A percentile compares a stretch with the other conserved stretches of the same genome.
Conservation (phyloP, 2,329 filamentous ascomycete genomes). For the Juglanconis oblonga region DNA sequence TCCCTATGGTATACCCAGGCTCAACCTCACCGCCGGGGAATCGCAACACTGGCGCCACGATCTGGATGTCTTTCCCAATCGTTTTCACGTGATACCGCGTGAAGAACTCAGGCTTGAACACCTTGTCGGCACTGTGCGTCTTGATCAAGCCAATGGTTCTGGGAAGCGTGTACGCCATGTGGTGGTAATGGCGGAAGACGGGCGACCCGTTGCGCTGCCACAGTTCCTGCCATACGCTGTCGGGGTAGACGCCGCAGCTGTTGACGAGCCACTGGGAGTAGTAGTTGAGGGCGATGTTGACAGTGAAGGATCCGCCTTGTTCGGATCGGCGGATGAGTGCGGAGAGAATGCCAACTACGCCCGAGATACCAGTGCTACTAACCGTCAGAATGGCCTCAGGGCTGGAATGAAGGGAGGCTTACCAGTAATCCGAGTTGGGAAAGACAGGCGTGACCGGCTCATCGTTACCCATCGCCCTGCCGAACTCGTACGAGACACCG, state of each 20-base stretch:
- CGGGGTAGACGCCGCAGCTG: conserved; percentile 36
- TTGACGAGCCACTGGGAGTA: conserved; percentile 40
- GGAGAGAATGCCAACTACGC: conserved; percentile 36
- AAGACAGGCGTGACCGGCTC: conserved; percentile 28
- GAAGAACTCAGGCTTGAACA: conserved; percentile 49
- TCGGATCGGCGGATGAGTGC: conserved; percentile 25
- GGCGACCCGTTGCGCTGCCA: conserved; percentile 42
- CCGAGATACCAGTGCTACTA: conserved; percentile 31
- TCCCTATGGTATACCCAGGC: conserved; percentile 5
- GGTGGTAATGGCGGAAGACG: conserved; percentile 49
- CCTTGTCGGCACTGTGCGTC: conserved; percentile 29
- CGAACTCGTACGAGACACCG: conserved; percentile 45
- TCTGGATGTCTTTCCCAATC: neutral
- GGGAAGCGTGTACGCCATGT: conserved; percentile 36
- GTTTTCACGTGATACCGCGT: conserved; percentile 17
- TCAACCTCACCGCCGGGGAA: conserved; percentile 13
- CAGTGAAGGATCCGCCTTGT: conserved; percentile 1
- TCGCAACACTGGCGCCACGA: conserved; percentile 6
- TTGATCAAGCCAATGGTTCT: conserved; percentile 38
- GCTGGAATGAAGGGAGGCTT: conserved; percentile 21
- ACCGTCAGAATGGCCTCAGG: too few species aligned
- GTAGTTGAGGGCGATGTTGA: conserved; percentile 35
- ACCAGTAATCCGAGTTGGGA: conserved; percentile 32
- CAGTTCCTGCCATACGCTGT: conserved; percentile 44
- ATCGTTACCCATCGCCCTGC: conserved; percentile 36